Evolutionary conservation across 2,329 filamentous ascomycete genomes (phyloP).

Genomic region (Ophiosphaerella korrae): DNA sequence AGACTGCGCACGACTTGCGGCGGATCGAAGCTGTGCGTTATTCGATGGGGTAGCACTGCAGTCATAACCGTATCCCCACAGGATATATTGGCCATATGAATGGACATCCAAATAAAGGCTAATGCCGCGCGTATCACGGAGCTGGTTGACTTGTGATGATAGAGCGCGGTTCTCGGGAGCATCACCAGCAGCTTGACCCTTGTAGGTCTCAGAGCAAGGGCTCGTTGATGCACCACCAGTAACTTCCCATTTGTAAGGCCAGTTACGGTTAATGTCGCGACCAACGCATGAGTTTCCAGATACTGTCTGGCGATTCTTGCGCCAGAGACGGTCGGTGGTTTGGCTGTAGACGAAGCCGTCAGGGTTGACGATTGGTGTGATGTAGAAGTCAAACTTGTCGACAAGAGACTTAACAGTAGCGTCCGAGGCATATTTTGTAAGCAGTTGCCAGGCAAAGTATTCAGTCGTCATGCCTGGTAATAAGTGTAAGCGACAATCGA

Average conservation of each 20-base stretch:
- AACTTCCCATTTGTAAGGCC: slow-evolving; percentile 45
- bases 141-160: slow-evolving; percentile 46
- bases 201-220: slow-evolving; percentile 47
- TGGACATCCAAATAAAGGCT: slow-evolving; percentile 69
- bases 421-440: slow-evolving; percentile 42
- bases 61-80: slow-evolving; percentile 63
- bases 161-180: slow-evolving; percentile 48
- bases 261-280: slow-evolving; percentile 48
- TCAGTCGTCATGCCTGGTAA: slow-evolving; percentile 13
- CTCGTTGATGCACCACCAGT: slow-evolving; percentile 42
- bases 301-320: slow-evolving; percentile 46
- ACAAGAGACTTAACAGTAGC: slow-evolving; percentile 40
- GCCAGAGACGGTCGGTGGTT: slow-evolving; percentile 48
- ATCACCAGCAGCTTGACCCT: slow-evolving; percentile 39
- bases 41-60: slow-evolving; percentile 57
- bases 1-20: slow-evolving; percentile 55
- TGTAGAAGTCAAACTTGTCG: slow-evolving; percentile 47
- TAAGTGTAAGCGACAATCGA: not conserved
- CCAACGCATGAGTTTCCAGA: slow-evolving; percentile 40
- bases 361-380: slow-evolving; percentile 28
- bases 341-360: slow-evolving; percentile 47
- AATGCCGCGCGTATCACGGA: slow-evolving; percentile 55
- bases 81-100: slow-evolving; percentile 55
- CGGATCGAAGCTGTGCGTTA: slow-evolving; percentile 54
- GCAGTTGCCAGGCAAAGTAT: slow-evolving; percentile 43